Percentiles rank a stretch among this genome's conserved stretches.
These are phyloP conservation scores for Mycena crocata DNA, from an alignment of 768 basidiomycete species.

Conservation along the genomic window DNA sequence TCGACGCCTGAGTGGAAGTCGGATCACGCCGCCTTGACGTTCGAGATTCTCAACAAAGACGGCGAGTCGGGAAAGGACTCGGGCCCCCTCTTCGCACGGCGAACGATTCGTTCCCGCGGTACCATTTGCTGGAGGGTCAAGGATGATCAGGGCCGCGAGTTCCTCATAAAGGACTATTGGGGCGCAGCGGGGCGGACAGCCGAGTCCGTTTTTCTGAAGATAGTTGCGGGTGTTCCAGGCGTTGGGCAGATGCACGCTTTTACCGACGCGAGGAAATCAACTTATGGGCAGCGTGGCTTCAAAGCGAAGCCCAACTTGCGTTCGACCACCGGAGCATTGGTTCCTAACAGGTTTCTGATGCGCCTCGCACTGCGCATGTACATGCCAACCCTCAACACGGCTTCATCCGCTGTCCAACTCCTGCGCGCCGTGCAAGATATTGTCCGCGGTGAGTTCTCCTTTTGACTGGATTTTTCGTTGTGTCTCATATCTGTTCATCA, in stretches of 20 bases:
- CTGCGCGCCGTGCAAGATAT: constrained; percentile 30
- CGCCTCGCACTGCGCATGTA: constrained; percentile 31
- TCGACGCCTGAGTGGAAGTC: background rate
- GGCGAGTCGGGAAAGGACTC: background rate
- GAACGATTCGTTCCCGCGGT: constrained; percentile 34
- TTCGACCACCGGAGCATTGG: background rate
- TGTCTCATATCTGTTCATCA: constrained; percentile 11
- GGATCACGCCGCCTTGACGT: background rate
- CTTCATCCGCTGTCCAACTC: constrained; percentile 16
- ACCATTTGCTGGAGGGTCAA: constrained; percentile 36
- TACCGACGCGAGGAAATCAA: constrained; percentile 6
- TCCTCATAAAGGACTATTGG: constrained; percentile 42
- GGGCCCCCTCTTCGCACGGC: constrained; percentile 24
- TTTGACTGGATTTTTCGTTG: background rate
- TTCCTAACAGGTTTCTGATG: constrained; percentile 20
- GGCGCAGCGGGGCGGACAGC: background rate
- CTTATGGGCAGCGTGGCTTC: constrained; percentile 12
- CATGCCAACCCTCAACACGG: constrained; percentile 24
- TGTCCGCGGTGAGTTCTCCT: constrained; percentile 28
- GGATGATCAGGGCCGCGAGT: background rate
- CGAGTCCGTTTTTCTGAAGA: constrained; percentile 30
- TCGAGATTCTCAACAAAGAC: constrained; percentile 1
- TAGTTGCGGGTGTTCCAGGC: constrained; percentile 24
- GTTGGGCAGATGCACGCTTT: constrained; percentile 33
- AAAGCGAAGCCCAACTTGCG: background rate